These are phyloP conservation scores for Glebionis coronaria DNA, from an alignment of 129 eudicot species.

Conservation along the genomic window DNA sequence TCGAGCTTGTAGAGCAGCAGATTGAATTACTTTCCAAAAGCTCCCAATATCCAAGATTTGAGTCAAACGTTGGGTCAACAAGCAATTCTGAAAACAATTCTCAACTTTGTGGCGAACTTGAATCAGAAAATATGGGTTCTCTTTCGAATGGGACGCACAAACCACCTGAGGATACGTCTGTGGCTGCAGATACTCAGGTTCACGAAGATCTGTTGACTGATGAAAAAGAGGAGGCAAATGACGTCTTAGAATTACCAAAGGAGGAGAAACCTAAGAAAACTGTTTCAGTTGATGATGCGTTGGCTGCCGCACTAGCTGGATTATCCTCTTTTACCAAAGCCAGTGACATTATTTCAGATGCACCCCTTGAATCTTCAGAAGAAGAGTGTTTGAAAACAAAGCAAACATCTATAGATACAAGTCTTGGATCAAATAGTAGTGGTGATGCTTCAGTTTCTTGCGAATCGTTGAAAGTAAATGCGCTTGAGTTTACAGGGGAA, in stretches of 20 bases:
- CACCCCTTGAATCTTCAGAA: constrained; percentile 20
- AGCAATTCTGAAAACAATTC: constrained; percentile 33
- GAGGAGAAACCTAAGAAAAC: constrained; percentile 34
- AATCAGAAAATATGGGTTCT: constrained; percentile 33
- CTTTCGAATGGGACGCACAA: constrained; percentile 15
- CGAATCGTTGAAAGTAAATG: constrained; percentile 23
- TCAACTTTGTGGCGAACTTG: constrained; percentile 32
- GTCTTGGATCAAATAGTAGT: constrained; percentile 12
- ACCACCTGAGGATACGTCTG: constrained; percentile 32
- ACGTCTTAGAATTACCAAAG: constrained; percentile 29
- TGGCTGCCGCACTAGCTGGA: constrained; percentile 85
- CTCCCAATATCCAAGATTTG: constrained; percentile 21
- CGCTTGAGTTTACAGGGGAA: constrained; percentile 32
- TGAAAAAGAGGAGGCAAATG: constrained; percentile 47
- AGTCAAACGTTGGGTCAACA: constrained; percentile 31
- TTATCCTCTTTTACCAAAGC: constrained; percentile 42
- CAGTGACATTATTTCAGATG: neutral
- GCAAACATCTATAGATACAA: constrained; percentile 13
- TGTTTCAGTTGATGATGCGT: constrained; percentile 67
- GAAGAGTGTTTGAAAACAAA: constrained; percentile 14
- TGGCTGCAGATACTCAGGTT: constrained; percentile 23
- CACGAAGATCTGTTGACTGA: constrained; percentile 25
- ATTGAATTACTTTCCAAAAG: constrained; percentile 50
- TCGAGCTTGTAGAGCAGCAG: constrained; percentile 69
- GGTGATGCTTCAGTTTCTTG: constrained; percentile 23